Base-by-base conservation (phyloP, 2,329 filamentous ascomycete genomes). In the Rutstroemia sp. region DNA sequence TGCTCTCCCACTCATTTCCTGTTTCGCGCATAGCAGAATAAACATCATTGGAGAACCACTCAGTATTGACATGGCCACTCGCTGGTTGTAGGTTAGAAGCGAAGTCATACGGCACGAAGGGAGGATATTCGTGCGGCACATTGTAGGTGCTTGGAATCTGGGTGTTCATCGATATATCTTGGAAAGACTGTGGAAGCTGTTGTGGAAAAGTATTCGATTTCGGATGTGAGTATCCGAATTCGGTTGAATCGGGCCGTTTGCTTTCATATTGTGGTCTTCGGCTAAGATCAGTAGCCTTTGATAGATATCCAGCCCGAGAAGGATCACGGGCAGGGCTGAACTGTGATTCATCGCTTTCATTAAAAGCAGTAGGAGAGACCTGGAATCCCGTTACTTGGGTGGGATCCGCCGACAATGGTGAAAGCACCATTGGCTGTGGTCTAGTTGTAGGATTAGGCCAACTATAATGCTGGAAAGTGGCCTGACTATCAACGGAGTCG, bases 11-110 rank as follows among this genome's bases (percentile, higher is more conserved):
- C 25, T 61, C 61, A 48, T 62, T 62, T 5, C 60, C 62, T 17
- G 61, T 63, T 46, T 65, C 64, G 17, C 57, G 48, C 60, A 65
- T 61, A 0, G 63, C 63, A 12, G 59, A 58, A n/a, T 66, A 64
- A 41, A 66, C 62, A 30, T 65, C 63, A 25, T 59, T 57, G 2
- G 62, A 64, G 21, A 62, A 64, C 63, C 63, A 63, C 2, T 62
- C 57, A 50, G 61, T 58, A 5, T 38, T 52, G 7, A 50, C 23
- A 10, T 50, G 47, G 3, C 17, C 48, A 6, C 54, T 34, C 23
- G 57, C 56, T 7, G 60, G 51, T 14, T 60, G 58, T 19, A 44
- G 21, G 34, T 44, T 34, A 8, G 52, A 17, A 17, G 19, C 19
- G 17, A 50, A 39, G 12, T 21, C 48, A 27, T 47, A 50, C 5